Conservation (phyloP, 176 grass and related monocot genomes). For the Chloris gayana region DNA sequence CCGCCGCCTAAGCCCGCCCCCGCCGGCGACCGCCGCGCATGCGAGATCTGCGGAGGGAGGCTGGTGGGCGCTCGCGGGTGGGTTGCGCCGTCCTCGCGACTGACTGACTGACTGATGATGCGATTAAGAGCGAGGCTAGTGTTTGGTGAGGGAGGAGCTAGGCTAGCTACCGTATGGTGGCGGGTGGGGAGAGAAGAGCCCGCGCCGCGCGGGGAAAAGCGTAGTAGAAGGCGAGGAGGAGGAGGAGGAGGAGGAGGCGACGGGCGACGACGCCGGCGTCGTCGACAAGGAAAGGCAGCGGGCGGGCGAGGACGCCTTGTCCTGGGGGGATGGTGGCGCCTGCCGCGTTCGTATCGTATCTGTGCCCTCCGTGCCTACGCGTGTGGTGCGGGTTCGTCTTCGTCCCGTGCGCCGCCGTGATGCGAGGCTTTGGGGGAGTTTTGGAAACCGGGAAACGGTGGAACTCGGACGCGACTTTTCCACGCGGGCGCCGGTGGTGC, state of each 20-base stretch:
- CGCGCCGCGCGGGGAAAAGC: neutral
- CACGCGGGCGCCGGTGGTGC: neutral
- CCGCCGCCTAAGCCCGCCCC: neutral
- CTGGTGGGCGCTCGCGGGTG: neutral
- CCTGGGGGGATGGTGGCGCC: no score
- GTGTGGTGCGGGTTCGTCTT: no score
- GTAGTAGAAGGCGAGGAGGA: neutral
- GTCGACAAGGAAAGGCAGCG: conserved; percentile 25
- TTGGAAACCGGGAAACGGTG: neutral
- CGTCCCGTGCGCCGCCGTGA: conserved; percentile 4
- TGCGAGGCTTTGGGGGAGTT: neutral
- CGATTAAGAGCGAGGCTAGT: no score
- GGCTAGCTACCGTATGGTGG: conserved; percentile 1
- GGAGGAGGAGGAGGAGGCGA: neutral
- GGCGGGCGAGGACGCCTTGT: neutral
- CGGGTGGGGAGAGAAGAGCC: conserved; percentile 1
- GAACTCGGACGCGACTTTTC: no score
- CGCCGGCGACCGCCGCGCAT: conserved; percentile 42
- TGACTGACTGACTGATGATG: neutral
- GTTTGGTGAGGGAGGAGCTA: no score
- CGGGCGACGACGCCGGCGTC: conserved; percentile 29
- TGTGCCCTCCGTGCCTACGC: neutral
- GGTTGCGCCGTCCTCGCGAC: neutral
- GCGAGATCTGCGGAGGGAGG: conserved; percentile 37
- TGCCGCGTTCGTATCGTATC: neutral